Evolutionary conservation across 202 grass and related monocot genomes (phyloP).

Genomic region (Thinopyrum obtusiflorum): DNA sequence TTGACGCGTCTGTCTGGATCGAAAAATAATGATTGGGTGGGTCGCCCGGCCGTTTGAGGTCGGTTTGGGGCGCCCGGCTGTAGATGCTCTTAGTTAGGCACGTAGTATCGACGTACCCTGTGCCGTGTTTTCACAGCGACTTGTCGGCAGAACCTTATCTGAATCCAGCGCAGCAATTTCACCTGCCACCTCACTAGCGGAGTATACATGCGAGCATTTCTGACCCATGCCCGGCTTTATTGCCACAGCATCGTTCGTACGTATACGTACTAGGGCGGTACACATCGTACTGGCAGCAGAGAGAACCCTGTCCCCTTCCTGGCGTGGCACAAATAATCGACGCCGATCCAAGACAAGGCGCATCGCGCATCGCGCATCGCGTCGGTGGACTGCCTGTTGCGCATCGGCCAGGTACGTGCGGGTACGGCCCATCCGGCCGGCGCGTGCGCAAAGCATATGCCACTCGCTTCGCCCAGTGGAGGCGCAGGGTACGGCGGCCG

Average conservation of each 20-base stretch:
- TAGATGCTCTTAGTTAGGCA: too few species aligned
- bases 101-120: too few species aligned
- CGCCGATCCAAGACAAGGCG: not conserved
- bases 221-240: not conserved
- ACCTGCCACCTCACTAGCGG: not conserved
- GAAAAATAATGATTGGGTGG: too few species aligned
- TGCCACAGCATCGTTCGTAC: not conserved
- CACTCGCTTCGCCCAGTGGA: not conserved
- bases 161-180: too few species aligned
- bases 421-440: not conserved
- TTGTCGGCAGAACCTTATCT: too few species aligned
- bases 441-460: not conserved
- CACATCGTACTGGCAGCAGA: not conserved
- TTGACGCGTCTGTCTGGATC: too few species aligned
- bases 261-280: not conserved
- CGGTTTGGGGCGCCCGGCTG: too few species aligned
- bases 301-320: not conserved
- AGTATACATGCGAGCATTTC: not conserved
- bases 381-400: not conserved
- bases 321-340: constrained; percentile 11
- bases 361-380: not conserved
- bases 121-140: too few species aligned
- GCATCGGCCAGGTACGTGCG: not conserved
- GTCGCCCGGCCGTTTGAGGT: too few species aligned
- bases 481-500: constrained; percentile 1